phyloP scores from a whole-genome alignment of 2,329 filamentous ascomycete species.

The Aspergillus fischeri region DNA sequence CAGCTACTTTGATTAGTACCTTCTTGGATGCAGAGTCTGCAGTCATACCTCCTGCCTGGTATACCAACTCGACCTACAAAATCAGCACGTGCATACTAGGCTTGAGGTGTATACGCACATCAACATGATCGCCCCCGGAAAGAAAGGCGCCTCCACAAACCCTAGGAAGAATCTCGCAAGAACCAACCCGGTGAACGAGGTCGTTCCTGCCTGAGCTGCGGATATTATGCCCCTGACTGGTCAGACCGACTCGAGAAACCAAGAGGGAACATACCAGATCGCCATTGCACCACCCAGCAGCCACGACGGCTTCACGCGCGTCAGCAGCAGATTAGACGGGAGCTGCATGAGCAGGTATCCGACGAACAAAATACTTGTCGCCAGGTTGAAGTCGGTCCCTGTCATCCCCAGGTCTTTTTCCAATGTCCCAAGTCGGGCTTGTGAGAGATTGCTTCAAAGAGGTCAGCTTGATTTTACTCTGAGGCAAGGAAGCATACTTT shows the following conservation, averaged over 20 bases:
- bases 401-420: too few species aligned
- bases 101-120: constrained; percentile 29
- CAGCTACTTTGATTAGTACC: constrained; percentile 37
- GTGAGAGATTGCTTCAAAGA: too few species aligned
- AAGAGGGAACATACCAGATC: constrained; percentile 19
- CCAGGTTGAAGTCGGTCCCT: too few species aligned
- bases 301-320: constrained; percentile 49
- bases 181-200: constrained; percentile 40
- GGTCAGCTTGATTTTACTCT: too few species aligned
- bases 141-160: constrained; percentile 45
- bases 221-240: constrained; percentile 23
- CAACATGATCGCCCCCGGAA: constrained; percentile 61
- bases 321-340: constrained; percentile 31
- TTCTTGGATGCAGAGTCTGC: constrained; percentile 48
- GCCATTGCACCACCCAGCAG: constrained; percentile 47
- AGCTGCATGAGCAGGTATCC: too few species aligned
- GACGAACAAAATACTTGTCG: too few species aligned
- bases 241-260: neutral
- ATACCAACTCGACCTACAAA: constrained; percentile 59
- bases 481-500: too few species aligned
- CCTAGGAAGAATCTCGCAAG: constrained; percentile 41
- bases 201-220: constrained; percentile 31
- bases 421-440: too few species aligned
- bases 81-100: neutral
- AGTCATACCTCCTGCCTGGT: constrained; percentile 50